Conservation (phyloP, 371 early-diverging fungal genomes). For the Syncephalastrum sp. region DNA sequence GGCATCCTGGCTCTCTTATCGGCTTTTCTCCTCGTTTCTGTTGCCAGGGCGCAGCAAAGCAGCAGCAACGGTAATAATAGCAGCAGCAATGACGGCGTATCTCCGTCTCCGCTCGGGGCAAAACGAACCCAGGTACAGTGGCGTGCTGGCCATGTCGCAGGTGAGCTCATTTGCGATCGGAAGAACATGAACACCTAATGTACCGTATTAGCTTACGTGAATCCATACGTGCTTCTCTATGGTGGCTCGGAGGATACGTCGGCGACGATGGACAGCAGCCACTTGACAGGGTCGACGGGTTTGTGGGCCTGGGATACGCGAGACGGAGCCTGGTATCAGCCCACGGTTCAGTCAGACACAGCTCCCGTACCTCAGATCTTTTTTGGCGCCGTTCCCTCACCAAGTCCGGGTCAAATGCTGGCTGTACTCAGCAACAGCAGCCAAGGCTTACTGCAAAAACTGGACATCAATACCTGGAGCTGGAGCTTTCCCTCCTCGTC, state of each 20-base stretch:
- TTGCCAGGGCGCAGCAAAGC: no score
- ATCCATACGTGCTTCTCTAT: neutral
- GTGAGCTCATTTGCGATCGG: constrained; percentile 3
- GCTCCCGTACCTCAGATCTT: constrained; percentile 14
- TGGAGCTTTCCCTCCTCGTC: constrained; percentile 22
- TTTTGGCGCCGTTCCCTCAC: constrained; percentile 14
- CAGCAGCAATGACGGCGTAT: no score
- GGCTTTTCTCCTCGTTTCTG: no score
- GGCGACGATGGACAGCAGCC: constrained; percentile 4
- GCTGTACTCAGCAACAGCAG: constrained; percentile 19
- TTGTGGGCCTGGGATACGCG: constrained; percentile 22
- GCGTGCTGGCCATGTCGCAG: constrained; percentile 29
- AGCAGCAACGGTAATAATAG: no score
- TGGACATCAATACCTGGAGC: constrained; percentile 22
- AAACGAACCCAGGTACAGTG: constrained; percentile 18
- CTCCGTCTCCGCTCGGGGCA: constrained; percentile 6
- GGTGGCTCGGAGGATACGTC: constrained; percentile 5
- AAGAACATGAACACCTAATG: neutral
- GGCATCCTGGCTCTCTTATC: no score
- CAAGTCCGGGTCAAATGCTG: constrained; percentile 21
- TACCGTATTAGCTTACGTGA: constrained; percentile 10
- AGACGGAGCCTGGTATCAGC: constrained; percentile 25
- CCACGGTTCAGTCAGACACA: constrained; percentile 9
- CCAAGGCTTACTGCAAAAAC: constrained; percentile 16
- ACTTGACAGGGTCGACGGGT: constrained; percentile 15